Conservation (phyloP, 164 flowering plant genomes). For the Saururus chinensis region DNA sequence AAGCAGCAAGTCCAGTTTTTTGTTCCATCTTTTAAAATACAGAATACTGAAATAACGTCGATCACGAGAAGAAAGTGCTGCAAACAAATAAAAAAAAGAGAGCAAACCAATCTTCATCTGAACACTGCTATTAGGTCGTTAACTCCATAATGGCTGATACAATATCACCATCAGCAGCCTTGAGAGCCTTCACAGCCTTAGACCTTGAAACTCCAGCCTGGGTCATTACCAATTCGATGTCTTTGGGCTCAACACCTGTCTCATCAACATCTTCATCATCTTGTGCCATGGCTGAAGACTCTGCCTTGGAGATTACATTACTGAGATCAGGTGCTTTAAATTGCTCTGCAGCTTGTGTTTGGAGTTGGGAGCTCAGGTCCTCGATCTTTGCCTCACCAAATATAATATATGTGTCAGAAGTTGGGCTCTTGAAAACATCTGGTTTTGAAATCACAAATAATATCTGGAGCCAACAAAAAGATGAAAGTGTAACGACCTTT, state of each 20-base stretch:
- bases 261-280: slow-evolving; percentile 33
- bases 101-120: too few relatives aligned
- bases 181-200: slow-evolving; percentile 33
- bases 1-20: too few relatives aligned
- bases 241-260: slow-evolving; percentile 30
- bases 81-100: too few relatives aligned
- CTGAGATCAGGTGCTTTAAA: slow-evolving; percentile 32
- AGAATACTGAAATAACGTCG: too few relatives aligned
- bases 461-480: slow-evolving; percentile 13
- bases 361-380: slow-evolving; percentile 32
- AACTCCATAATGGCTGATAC: slow-evolving; percentile 33
- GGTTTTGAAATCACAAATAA: slow-evolving; percentile 34
- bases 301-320: slow-evolving; percentile 20
- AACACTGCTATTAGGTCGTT: slow-evolving; percentile 12
- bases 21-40: too few relatives aligned
- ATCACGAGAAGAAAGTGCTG: too few relatives aligned
- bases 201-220: slow-evolving; percentile 32
- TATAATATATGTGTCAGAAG: slow-evolving; percentile 25
- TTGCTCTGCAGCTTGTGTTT: slow-evolving; percentile 33
- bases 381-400: slow-evolving; percentile 36
- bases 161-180: slow-evolving; percentile 26
- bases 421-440: slow-evolving; percentile 30
- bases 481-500: background rate
- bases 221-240: slow-evolving; percentile 31
- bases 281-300: slow-evolving; percentile 21